phyloP scores from a whole-genome alignment of 176 grass and related monocot genomes.

The Secale cereale region DNA sequence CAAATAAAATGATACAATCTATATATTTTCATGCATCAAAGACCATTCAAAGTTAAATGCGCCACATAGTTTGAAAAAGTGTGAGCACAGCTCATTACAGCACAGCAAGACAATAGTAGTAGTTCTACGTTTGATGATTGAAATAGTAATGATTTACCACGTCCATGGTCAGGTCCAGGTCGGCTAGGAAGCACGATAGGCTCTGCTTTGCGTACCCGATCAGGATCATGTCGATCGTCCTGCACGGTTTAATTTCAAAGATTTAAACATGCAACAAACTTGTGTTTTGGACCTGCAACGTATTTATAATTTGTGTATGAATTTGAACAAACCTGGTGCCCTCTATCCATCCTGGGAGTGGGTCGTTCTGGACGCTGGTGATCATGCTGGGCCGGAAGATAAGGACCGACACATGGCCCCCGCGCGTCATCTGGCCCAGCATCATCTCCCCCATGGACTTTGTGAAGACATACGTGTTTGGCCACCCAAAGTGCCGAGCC shows the following conservation, averaged over 20 bases:
- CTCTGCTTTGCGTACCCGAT: slow-evolving; percentile 64
- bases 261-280: too few species aligned
- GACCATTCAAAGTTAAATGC: too few species aligned
- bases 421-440: slow-evolving; percentile 24
- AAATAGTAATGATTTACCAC: slow-evolving; percentile 31
- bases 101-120: neutral
- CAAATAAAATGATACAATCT: too few species aligned
- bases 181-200: slow-evolving; percentile 63
- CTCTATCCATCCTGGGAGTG: slow-evolving; percentile 73
- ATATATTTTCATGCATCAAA: too few species aligned
- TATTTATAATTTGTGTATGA: too few species aligned
- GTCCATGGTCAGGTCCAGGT: slow-evolving; percentile 65
- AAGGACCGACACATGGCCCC: slow-evolving; percentile 28
- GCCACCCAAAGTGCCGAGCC: slow-evolving; percentile 71
- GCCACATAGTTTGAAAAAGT: too few species aligned
- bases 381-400: slow-evolving; percentile 75
- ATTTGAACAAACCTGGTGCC: slow-evolving; percentile 20
- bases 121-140: too few species aligned
- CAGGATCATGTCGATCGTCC: slow-evolving; percentile 61
- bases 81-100: too few species aligned
- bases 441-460: slow-evolving; percentile 83
- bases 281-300: too few species aligned
- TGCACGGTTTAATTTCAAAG: neutral
- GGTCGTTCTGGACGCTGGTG: slow-evolving; percentile 59
- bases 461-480: slow-evolving; percentile 82